These are phyloP conservation scores for Excoecaria cochinchinensis DNA, from an alignment of 345 rosid species.

Conservation along the genomic window DNA sequence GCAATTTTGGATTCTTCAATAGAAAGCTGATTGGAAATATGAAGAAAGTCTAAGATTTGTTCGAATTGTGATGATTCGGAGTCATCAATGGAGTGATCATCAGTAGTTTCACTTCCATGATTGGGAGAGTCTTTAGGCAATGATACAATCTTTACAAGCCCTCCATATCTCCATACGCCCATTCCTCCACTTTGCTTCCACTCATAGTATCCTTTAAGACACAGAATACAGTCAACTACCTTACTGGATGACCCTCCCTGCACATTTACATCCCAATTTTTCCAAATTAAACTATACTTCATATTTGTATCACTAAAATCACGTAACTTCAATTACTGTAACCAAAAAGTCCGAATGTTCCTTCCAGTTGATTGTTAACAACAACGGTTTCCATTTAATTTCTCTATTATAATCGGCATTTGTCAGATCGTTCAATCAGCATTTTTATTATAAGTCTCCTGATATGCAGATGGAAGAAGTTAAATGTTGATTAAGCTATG, in stretches of 20 bases:
- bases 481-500: too few relatives aligned
- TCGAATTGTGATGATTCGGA: slow-evolving; percentile 91
- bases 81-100: slow-evolving; percentile 81
- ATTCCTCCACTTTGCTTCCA: slow-evolving; percentile 95
- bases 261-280: background rate
- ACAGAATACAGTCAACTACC: slow-evolving; percentile 96
- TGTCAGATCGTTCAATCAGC: too few relatives aligned
- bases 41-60: slow-evolving; percentile 80
- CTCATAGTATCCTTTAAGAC: slow-evolving; percentile 87
- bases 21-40: slow-evolving; percentile 73
- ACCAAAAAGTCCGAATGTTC: too few relatives aligned
- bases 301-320: too few relatives aligned
- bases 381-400: too few relatives aligned
- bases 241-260: slow-evolving; percentile 95
- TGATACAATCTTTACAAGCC: slow-evolving; percentile 82
- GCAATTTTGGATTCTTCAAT: slow-evolving; percentile 77
- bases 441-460: too few relatives aligned
- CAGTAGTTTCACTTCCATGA: slow-evolving; percentile 73
- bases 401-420: too few relatives aligned
- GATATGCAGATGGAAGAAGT: too few relatives aligned
- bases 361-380: too few relatives aligned
- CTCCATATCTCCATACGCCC: slow-evolving; percentile 98
- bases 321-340: too few relatives aligned
- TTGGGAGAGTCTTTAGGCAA: slow-evolving; percentile 70
- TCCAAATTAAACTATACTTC: too few relatives aligned